A percentile compares a stretch with the other conserved stretches of the same genome.
These are phyloP conservation scores for Globisporangium polare DNA, from an alignment of 352 stramenopile genomes.

Conservation along the genomic window DNA sequence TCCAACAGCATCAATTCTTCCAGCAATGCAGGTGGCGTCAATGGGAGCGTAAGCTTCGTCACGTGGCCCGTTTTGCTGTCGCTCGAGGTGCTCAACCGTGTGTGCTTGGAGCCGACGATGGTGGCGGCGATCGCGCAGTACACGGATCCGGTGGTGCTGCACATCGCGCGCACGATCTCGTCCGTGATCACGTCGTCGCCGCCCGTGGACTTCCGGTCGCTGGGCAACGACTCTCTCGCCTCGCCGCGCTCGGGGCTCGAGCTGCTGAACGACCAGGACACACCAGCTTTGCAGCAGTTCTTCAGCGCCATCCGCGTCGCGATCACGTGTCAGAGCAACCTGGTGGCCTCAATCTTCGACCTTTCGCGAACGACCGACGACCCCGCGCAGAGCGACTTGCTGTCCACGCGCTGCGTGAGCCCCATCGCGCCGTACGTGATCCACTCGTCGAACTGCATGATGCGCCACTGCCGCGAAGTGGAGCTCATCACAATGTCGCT, in stretches of 20 bases:
- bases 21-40: conserved; percentile 16
- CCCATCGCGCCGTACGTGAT: conserved; percentile 65
- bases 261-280: conserved; percentile 79
- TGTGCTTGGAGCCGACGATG: conserved; percentile 64
- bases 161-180: conserved; percentile 59
- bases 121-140: conserved; percentile 67
- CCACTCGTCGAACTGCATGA: conserved; percentile 69
- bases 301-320: conserved; percentile 78
- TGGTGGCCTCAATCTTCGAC: conserved; percentile 73
- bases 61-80: conserved; percentile 80
- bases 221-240: conserved; percentile 31
- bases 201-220: conserved; percentile 58
- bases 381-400: conserved; percentile 36
- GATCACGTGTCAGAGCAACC: conserved; percentile 67
- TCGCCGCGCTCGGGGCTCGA: conserved; percentile 66
- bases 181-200: conserved; percentile 81
- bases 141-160: conserved; percentile 43
- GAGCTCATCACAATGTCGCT: conserved; percentile 80
- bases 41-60: conserved; percentile 57
- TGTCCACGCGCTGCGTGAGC: conserved; percentile 57
- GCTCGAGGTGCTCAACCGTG: conserved; percentile 77
- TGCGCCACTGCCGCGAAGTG: conserved; percentile 77
- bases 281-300: conserved; percentile 70
- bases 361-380: conserved; percentile 50
- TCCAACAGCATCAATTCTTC: conserved; percentile 21